phyloP scores from a whole-genome alignment of 2,329 filamentous ascomycete genomes.

The Furcasterigmium sp. region DNA sequence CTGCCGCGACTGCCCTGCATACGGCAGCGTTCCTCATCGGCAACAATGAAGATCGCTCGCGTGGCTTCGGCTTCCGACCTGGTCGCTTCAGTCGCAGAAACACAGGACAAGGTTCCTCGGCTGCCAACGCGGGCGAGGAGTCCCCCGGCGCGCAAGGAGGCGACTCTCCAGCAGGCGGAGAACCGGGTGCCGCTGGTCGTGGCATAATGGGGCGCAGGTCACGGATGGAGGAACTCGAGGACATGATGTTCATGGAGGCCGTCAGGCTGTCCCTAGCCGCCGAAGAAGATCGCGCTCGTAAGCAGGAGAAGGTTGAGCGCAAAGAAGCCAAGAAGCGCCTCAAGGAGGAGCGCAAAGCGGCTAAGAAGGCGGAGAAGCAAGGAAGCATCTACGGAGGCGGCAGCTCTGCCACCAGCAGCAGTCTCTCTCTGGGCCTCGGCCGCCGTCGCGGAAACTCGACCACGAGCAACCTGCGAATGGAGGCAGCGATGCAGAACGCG shows the following conservation, averaged over 20 bases:
- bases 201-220: conserved; percentile 25
- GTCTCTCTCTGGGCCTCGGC: conserved; percentile 55
- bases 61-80: conserved; percentile 38
- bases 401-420: conserved; percentile 56
- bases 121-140: conserved; percentile 20
- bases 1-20: conserved; percentile 88
- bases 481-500: conserved; percentile 44
- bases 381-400: conserved; percentile 30
- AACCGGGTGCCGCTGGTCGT: conserved; percentile 26
- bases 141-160: conserved; percentile 19
- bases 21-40: conserved; percentile 91
- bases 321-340: conserved; percentile 83
- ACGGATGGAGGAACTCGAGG: conserved; percentile 83
- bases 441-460: conserved; percentile 55
- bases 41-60: conserved; percentile 48
- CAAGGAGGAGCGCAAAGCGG: conserved; percentile 76
- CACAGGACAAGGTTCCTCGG: conserved; percentile 27
- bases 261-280: conserved; percentile 85
- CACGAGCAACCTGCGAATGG: conserved; percentile 54
- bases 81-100: conserved; percentile 54
- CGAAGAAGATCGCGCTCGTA: conserved; percentile 87
- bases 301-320: conserved; percentile 71
- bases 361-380: conserved; percentile 53
- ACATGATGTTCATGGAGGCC: conserved; percentile 98
- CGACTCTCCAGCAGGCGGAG: conserved; percentile 21